Base-by-base conservation (phyloP, 768 basidiomycete genomes). In the Russula foetens region DNA sequence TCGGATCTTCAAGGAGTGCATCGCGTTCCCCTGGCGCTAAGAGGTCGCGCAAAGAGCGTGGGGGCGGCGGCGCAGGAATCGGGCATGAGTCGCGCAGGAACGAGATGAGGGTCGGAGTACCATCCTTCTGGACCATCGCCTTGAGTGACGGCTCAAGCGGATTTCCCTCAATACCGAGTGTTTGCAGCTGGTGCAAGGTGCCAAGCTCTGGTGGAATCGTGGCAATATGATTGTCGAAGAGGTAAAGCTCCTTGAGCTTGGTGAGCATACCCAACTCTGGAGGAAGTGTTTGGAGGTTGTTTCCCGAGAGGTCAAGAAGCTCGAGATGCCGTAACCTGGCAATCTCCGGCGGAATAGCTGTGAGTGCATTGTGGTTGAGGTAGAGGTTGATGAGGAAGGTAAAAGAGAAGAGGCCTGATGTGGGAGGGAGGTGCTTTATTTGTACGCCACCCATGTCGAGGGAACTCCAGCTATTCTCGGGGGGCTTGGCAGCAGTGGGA, bases 111-210 rank as follows among this genome's bases (percentile, higher is more conserved):
- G 90, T 88, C 1, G 81, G 76, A 0, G 96, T 97, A n/a, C 97
- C 96, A 35, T 98, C 93, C 72, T 94, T 95, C 74, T 97, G 94
- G 53, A 98, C 78, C 28, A 96, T 82, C 26, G 78, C 75, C 71
- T 92, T 90, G 43, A 95, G 75, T 28, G 81, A 73, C 2, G 83
- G 75, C 57, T 96, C 91, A 44, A 99, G 74, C 2, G 95, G 95
- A 67, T 99, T 99, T n/a, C 97, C 97, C 71, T 98, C 97, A 38
- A 99, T 81, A 21, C 97, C 97, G 28, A 99, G 76, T 12, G 92
- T 92, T 70, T 91, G 92, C 52, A 99, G 79, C 70, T 94, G 92
- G 69, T 96, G 91, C 38, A 99, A 73, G 57, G 83, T 92, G 29
- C 97, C 97, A 38, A 97, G 78, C 70, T 99, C 91, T 0, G 80